phyloP scores from a whole-genome alignment of 2,329 filamentous ascomycete genomes.

The Hymenoscyphus fraxineus region DNA sequence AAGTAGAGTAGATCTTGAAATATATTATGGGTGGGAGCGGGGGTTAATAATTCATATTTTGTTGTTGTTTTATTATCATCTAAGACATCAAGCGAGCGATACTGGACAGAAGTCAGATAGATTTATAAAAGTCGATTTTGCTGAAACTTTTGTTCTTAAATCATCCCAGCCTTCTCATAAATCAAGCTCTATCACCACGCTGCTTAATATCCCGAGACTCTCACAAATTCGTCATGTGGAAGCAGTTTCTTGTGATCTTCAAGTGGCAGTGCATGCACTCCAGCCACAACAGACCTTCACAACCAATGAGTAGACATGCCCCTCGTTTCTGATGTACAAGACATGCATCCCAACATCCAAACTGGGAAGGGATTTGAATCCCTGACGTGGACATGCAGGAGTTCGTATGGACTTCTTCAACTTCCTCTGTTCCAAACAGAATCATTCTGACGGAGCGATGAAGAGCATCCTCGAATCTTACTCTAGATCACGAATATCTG shows the following conservation, averaged over 20 bases:
- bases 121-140: too few relatives aligned
- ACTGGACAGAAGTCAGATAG: too few relatives aligned
- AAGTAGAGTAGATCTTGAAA: neutral
- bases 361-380: conserved; percentile 14
- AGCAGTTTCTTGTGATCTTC: conserved; percentile 1
- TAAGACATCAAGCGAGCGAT: too few relatives aligned
- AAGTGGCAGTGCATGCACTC: conserved; percentile 22
- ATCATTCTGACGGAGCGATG: neutral
- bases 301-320: neutral
- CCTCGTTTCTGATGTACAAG: neutral
- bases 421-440: neutral
- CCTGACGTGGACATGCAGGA: conserved; percentile 10
- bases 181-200: neutral
- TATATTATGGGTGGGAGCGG: neutral
- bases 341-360: conserved; percentile 12
- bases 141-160: neutral
- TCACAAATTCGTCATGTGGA: neutral
- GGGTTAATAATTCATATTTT: neutral
- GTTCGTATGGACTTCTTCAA: neutral
- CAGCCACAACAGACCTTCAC: conserved; percentile 13
- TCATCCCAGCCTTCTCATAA: neutral
- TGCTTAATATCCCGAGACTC: neutral
- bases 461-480: neutral
- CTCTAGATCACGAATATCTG: neutral
- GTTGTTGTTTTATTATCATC: neutral